Evolutionary conservation across 2,329 filamentous ascomycete genomes (phyloP).

Genomic region (Dothideomycetes sp.): DNA sequence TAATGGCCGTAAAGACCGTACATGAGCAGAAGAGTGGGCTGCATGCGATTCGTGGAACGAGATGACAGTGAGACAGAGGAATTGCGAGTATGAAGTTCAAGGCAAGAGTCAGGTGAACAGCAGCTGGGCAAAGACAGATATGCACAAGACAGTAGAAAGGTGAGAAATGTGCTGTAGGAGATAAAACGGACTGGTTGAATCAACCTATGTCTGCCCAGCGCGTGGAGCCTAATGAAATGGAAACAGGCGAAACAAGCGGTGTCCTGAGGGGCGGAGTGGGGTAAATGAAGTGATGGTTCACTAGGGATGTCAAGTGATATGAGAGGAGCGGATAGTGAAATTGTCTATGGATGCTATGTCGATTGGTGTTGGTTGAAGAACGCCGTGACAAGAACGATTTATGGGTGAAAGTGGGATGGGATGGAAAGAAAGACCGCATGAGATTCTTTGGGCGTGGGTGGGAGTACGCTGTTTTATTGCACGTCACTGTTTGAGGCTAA

Average conservation of each 20-base stretch:
- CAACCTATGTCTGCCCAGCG: conserved; percentile 11
- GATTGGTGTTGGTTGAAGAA: neutral
- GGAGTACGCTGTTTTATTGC: too few relatives aligned
- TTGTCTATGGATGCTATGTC: neutral
- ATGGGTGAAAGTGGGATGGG: conserved; percentile 11
- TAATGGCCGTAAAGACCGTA: too few relatives aligned
- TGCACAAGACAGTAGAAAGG: neutral
- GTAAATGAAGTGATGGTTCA: conserved; percentile 9
- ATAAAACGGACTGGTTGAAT: conserved; percentile 8
- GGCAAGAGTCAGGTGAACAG: neutral
- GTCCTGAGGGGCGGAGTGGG: conserved; percentile 9
- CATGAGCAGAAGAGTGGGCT: too few relatives aligned
- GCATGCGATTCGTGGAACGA: too few relatives aligned
- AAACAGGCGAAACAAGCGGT: conserved; percentile 13
- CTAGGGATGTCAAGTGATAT: neutral
- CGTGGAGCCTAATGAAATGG: conserved; percentile 8
- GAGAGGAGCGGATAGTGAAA: neutral
- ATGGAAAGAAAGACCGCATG: too few relatives aligned
- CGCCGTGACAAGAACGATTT: neutral
- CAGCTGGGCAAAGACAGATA: neutral
- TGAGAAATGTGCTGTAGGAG: conserved; percentile 1
- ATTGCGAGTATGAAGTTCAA: neutral
- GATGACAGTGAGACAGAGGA: conserved; percentile 1
- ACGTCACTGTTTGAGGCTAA: too few relatives aligned
- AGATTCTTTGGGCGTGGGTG: too few relatives aligned